These are phyloP conservation scores for Yarrowia osloensis DNA, from an alignment of 805 yeast genomes.

Conservation along the genomic window DNA sequence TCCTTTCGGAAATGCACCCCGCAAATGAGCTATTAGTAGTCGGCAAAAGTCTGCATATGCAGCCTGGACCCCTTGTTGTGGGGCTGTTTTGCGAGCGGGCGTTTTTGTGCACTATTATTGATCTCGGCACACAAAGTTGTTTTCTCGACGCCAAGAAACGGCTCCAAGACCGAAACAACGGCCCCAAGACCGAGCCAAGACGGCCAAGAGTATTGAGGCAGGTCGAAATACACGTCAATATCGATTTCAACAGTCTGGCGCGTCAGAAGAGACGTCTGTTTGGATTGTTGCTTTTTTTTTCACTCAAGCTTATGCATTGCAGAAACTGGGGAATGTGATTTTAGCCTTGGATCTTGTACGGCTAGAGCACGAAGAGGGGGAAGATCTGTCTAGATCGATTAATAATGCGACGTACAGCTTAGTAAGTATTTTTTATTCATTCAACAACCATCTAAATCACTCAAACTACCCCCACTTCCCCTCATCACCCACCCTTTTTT, in stretches of 20 bases:
- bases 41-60: not conserved
- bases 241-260: too few species aligned
- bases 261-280: not conserved
- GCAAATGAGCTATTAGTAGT: not conserved
- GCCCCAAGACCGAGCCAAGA: not conserved
- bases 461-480: not conserved
- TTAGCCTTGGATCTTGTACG: not conserved
- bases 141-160: not conserved
- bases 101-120: not conserved
- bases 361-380: not conserved
- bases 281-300: not conserved
- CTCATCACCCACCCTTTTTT: not conserved
- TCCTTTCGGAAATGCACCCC: conserved; percentile 4
- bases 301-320: not conserved
- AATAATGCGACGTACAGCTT: too few species aligned
- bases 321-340: conserved; percentile 13
- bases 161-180: not conserved
- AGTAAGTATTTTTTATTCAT: too few species aligned
- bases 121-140: not conserved
- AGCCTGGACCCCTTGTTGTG: not conserved
- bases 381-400: too few species aligned
- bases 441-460: not conserved
- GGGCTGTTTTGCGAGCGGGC: not conserved
- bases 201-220: not conserved
- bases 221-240: too few species aligned